Conservation (phyloP, 2,329 filamentous ascomycete species). For the Hypoxylon rubiginosum region DNA sequence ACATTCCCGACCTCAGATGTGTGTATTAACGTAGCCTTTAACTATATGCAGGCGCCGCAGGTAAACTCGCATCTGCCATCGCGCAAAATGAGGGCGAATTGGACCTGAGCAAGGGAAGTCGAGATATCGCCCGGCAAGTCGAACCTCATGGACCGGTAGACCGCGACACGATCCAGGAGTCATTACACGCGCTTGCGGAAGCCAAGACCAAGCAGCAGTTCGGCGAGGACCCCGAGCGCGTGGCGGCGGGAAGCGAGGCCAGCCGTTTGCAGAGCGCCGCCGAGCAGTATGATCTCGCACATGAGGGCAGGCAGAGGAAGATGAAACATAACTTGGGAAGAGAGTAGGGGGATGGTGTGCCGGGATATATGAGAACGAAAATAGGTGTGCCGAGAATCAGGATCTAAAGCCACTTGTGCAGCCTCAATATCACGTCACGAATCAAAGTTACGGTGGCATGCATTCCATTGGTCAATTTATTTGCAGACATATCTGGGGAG, state of each 20-base stretch:
- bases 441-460: too few species aligned
- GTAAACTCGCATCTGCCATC: conserved; percentile 10
- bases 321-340: conserved; percentile 3
- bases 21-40: neutral
- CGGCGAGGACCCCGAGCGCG: conserved; percentile 9
- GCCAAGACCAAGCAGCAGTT: conserved; percentile 18
- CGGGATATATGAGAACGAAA: neutral
- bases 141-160: neutral
- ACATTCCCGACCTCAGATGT: neutral
- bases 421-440: too few species aligned
- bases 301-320: conserved; percentile 6
- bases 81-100: conserved; percentile 4
- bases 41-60: neutral
- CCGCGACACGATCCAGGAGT: conserved; percentile 11
- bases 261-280: conserved; percentile 11
- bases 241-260: conserved; percentile 8
- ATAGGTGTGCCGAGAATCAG: neutral
- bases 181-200: conserved; percentile 4
- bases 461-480: too few species aligned
- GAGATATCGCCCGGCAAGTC: neutral
- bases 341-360: neutral
- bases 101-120: conserved; percentile 6
- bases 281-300: conserved; percentile 1
- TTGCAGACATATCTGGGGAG: too few species aligned
- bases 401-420: too few species aligned